Conservation (phyloP, 1,284 basidiomycete species). For the Ceratobasidium sp. region DNA sequence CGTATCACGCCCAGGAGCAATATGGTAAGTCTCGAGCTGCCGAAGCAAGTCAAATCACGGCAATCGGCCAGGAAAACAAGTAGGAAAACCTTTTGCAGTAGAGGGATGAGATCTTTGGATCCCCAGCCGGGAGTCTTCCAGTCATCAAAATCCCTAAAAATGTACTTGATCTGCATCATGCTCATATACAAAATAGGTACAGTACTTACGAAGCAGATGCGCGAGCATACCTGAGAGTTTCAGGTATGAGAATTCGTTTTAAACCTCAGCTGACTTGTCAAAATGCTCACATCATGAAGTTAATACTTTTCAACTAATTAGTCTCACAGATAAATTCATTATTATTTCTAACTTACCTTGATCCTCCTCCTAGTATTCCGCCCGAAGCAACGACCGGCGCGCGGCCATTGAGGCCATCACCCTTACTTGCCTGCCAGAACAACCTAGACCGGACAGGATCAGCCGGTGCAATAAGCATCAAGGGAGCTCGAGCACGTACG, state of each 20-base stretch:
- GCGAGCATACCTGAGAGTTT: background rate
- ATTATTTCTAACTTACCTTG: no score
- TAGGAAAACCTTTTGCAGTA: constrained; percentile 17
- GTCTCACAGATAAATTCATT: no score
- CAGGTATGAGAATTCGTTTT: no score
- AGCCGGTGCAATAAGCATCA: no score
- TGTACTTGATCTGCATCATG: background rate
- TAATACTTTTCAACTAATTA: constrained; percentile 3
- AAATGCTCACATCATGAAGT: constrained; percentile 20
- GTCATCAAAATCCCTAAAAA: constrained; percentile 41
- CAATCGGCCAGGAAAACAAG: background rate
- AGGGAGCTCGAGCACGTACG: constrained; percentile 3
- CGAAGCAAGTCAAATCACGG: no score
- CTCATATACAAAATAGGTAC: background rate
- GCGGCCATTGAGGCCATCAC: constrained; percentile 9
- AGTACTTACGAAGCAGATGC: constrained; percentile 5
- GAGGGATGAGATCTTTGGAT: constrained; percentile 15
- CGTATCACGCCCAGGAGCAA: constrained; percentile 19
- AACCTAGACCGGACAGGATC: background rate
- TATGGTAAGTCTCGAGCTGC: constrained; percentile 27
- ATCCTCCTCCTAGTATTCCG: no score
- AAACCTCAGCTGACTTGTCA: no score
- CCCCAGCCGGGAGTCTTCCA: constrained; percentile 34
- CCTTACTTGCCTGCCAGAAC: constrained; percentile 29
- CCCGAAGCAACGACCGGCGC: constrained; percentile 7